Percentiles rank a stretch among this genome's conserved stretches.
These are phyloP conservation scores for Somion occarium DNA, from an alignment of 1,284 basidiomycete genomes.

Conservation along the genomic window DNA sequence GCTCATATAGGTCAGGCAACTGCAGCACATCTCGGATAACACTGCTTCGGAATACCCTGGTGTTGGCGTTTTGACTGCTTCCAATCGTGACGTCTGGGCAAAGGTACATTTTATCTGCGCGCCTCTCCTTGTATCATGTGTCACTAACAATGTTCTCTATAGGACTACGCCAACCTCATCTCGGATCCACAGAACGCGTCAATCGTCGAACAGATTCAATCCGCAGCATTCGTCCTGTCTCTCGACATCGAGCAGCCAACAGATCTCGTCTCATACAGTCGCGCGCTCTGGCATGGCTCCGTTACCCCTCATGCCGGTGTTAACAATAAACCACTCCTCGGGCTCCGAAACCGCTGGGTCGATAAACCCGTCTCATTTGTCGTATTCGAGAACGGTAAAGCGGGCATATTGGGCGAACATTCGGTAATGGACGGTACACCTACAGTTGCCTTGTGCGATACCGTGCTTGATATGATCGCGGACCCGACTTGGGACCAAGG, in stretches of 20 bases:
- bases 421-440: slow-evolving; percentile 87
- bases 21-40: slow-evolving; percentile 70
- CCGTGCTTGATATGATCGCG: slow-evolving; percentile 62
- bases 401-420: slow-evolving; percentile 89
- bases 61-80: slow-evolving; percentile 73
- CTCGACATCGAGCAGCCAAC: slow-evolving; percentile 63
- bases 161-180: slow-evolving; percentile 63
- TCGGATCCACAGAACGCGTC: slow-evolving; percentile 54
- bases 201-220: slow-evolving; percentile 73
- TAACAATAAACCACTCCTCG: slow-evolving; percentile 28
- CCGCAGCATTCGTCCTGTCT: slow-evolving; percentile 77
- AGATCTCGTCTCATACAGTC: slow-evolving; percentile 54
- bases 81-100: slow-evolving; percentile 82
- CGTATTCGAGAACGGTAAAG: slow-evolving; percentile 72
- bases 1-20: slow-evolving; percentile 44
- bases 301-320: slow-evolving; percentile 23
- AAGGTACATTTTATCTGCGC: slow-evolving; percentile 39
- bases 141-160: background rate
- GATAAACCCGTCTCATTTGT: slow-evolving; percentile 85
- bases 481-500: slow-evolving; percentile 56
- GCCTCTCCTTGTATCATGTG: background rate
- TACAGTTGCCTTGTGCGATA: slow-evolving; percentile 62
- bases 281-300: slow-evolving; percentile 71
- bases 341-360: slow-evolving; percentile 71
- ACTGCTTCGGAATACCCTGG: slow-evolving; percentile 60